Conservation (phyloP, 192 early-diverging fungal species). For the Oehlia diaphana region DNA sequence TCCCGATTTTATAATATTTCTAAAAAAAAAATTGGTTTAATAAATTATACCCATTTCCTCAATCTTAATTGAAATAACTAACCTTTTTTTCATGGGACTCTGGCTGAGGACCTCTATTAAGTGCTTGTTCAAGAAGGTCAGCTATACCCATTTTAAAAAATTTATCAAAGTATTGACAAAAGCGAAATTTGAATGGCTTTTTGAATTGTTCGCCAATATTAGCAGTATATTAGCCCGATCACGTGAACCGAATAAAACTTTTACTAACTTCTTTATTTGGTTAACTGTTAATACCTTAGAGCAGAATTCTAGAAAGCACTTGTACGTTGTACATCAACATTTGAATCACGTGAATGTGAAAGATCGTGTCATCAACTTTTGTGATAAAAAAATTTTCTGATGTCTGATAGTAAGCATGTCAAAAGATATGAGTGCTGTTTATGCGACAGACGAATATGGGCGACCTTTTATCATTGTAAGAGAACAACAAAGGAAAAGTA, state of each 20-base stretch:
- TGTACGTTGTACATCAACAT: too few species aligned
- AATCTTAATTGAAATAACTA: background rate
- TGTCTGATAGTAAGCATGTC: too few species aligned
- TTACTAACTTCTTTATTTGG: too few species aligned
- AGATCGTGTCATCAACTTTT: too few species aligned
- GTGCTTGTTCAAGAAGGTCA: constrained; percentile 15
- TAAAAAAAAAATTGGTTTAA: background rate
- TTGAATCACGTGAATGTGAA: too few species aligned
- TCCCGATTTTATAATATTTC: constrained; percentile 27
- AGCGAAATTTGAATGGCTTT: constrained; percentile 27
- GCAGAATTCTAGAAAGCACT: too few species aligned
- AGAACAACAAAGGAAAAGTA: constrained; percentile 91
- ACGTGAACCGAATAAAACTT: too few species aligned
- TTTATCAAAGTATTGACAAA: background rate
- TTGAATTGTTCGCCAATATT: constrained; percentile 9
- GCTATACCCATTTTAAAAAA: constrained; percentile 4
- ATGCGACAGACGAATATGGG: constrained; percentile 95
- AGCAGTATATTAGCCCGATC: too few species aligned
- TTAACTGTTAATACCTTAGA: too few species aligned
- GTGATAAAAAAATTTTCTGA: too few species aligned
- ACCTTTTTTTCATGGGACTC: constrained; percentile 27
- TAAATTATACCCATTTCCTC: background rate
- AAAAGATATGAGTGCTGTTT: constrained; percentile 63
- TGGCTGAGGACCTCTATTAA: constrained; percentile 15
- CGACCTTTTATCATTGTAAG: constrained; percentile 98